Percentiles rank a stretch among this genome's conserved stretches.
phyloP scores from a whole-genome alignment of 495 filamentous ascomycete genomes.

The Penicillium psychrofluorescens region DNA sequence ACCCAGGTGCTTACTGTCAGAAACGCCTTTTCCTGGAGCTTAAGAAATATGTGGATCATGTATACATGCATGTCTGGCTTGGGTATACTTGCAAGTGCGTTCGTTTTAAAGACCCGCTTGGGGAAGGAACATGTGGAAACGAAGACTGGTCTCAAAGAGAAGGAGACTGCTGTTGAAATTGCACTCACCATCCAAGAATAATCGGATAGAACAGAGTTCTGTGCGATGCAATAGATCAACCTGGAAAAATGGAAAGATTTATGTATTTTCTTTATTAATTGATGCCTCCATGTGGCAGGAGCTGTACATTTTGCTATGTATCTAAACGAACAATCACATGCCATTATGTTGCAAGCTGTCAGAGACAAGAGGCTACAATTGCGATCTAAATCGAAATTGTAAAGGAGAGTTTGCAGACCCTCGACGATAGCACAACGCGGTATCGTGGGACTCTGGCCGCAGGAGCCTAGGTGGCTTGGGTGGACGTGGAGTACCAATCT shows the following conservation, averaged over 20 bases:
- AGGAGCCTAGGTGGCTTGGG: neutral
- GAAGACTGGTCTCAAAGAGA: conserved; percentile 35
- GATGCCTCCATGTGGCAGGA: too few relatives aligned
- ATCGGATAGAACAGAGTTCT: too few relatives aligned
- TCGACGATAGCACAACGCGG: conserved; percentile 49
- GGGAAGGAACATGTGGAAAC: conserved; percentile 57
- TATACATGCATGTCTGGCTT: conserved; percentile 46
- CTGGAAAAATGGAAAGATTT: too few relatives aligned
- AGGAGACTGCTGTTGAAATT: conserved; percentile 5
- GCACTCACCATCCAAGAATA: too few relatives aligned
- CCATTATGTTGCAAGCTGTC: too few relatives aligned
- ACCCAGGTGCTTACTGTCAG: conserved; percentile 39
- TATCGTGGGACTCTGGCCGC: conserved; percentile 48
- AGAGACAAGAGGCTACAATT: conserved; percentile 34
- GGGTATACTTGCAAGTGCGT: conserved; percentile 43
- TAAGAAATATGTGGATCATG: conserved; percentile 56
- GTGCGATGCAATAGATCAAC: too few relatives aligned
- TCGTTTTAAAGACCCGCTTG: conserved; percentile 45
- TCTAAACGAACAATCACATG: too few relatives aligned
- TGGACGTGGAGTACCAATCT: too few relatives aligned
- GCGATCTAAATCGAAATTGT: conserved; percentile 50
- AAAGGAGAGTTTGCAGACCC: conserved; percentile 40
- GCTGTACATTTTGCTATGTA: too few relatives aligned
- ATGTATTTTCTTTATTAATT: too few relatives aligned
- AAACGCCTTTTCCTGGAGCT: conserved; percentile 51